Percentiles rank a stretch among this genome's conserved stretches.
phyloP scores from a whole-genome alignment of 2,329 filamentous ascomycete species.

The Penicillium sp. region DNA sequence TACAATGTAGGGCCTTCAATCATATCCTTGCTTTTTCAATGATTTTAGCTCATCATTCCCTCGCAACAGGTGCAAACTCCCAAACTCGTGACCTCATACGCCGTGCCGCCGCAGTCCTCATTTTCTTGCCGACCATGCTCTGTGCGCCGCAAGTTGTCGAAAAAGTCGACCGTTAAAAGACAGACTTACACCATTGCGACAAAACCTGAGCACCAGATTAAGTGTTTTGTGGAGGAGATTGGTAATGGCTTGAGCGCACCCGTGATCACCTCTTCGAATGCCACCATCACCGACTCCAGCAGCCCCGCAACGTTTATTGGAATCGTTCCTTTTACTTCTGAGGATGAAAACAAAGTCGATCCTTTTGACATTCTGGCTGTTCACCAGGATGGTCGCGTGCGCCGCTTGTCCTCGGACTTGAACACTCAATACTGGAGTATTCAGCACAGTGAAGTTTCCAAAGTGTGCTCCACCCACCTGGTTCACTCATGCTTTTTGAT shows the following conservation, averaged over 20 bases:
- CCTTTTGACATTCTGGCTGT: slow-evolving; percentile 47
- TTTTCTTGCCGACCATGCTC: slow-evolving; percentile 64
- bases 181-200: slow-evolving; percentile 61
- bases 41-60: slow-evolving; percentile 8
- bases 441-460: slow-evolving; percentile 38
- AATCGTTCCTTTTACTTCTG: slow-evolving; percentile 36
- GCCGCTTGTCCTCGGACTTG: slow-evolving; percentile 45
- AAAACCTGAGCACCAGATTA: slow-evolving; percentile 54
- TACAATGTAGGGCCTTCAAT: slow-evolving; percentile 57
- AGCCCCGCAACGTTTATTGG: slow-evolving; percentile 45
- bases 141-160: slow-evolving; percentile 55
- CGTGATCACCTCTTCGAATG: slow-evolving; percentile 44
- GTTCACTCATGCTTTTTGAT: slow-evolving; percentile 44
- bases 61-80: slow-evolving; percentile 61
- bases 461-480: slow-evolving; percentile 31
- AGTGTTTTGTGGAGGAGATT: slow-evolving; percentile 59
- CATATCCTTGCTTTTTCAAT: not conserved
- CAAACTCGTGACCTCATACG: slow-evolving; percentile 63
- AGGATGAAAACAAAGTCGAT: slow-evolving; percentile 31
- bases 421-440: slow-evolving; percentile 46
- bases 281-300: slow-evolving; percentile 40
- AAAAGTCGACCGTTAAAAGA: slow-evolving; percentile 51
- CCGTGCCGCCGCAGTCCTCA: slow-evolving; percentile 62
- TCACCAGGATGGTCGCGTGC: slow-evolving; percentile 49
- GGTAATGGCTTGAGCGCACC: slow-evolving; percentile 36